phyloP scores from a whole-genome alignment of 2,329 filamentous ascomycete species.

The Aschersonia sp. region DNA sequence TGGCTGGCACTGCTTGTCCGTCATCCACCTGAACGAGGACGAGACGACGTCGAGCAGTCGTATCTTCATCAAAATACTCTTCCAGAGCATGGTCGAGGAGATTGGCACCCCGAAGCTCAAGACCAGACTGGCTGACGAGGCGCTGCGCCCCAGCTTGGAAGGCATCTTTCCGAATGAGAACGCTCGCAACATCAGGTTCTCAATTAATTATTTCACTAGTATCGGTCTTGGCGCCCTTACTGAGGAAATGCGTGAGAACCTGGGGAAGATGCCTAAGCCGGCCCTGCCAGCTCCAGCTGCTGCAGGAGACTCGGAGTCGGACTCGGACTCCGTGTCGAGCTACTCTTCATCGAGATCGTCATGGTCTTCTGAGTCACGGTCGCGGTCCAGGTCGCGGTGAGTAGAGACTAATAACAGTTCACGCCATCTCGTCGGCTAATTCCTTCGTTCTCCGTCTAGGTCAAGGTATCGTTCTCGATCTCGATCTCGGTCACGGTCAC shows the following conservation, averaged over 20 bases:
- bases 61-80: constrained; percentile 97
- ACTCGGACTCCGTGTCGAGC: constrained; percentile 59
- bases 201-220: constrained; percentile 98
- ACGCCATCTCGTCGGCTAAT: no score
- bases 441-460: no score
- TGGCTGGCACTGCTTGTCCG: constrained; percentile 78
- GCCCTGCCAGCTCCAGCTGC: constrained; percentile 53
- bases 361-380: constrained; percentile 2
- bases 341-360: constrained; percentile 53
- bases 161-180: constrained; percentile 87
- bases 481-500: background rate
- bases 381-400: background rate
- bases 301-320: constrained; percentile 34
- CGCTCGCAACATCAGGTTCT: constrained; percentile 81
- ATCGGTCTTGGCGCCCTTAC: constrained; percentile 93
- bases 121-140: constrained; percentile 62
- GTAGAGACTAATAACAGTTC: no score
- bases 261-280: constrained; percentile 83
- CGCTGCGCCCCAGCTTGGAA: constrained; percentile 61
- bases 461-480: no score
- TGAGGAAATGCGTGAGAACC: constrained; percentile 82
- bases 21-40: constrained; percentile 85
- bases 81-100: constrained; percentile 81
- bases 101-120: constrained; percentile 72
- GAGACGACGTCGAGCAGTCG: constrained; percentile 92